Conservation (phyloP, 176 grass and related monocot species). For the Cenchrus americanus region DNA sequence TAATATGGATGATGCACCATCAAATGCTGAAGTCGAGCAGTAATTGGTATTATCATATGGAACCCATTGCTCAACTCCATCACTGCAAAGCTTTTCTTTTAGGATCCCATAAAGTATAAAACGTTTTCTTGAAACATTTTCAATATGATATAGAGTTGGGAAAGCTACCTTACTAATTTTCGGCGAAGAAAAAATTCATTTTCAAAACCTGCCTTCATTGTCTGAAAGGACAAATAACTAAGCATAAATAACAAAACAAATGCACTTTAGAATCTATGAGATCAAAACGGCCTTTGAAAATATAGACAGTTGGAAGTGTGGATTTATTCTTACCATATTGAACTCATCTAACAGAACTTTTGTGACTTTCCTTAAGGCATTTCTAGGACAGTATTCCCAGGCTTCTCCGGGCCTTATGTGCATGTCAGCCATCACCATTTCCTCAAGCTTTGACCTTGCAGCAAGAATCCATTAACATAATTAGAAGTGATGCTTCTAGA, state of each 20-base stretch:
- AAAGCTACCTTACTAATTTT: slow-evolving; percentile 76
- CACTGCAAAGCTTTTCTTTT: slow-evolving; percentile 57
- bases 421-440: slow-evolving; percentile 98
- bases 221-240: slow-evolving; percentile 55
- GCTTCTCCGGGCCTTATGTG: slow-evolving; percentile 79
- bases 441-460: slow-evolving; percentile 73
- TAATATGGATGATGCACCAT: slow-evolving; percentile 71
- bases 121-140: background rate
- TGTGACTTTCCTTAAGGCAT: slow-evolving; percentile 68
- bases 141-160: slow-evolving; percentile 4
- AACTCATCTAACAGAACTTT: slow-evolving; percentile 83
- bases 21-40: slow-evolving; percentile 87
- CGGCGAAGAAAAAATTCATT: slow-evolving; percentile 94
- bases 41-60: slow-evolving; percentile 81
- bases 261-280: background rate
- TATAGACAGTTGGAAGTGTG: background rate
- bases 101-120: slow-evolving; percentile 20
- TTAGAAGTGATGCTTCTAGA: too few species aligned
- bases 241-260: slow-evolving; percentile 28
- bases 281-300: background rate
- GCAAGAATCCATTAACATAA: background rate
- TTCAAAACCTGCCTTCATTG: slow-evolving; percentile 91
- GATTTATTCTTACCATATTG: slow-evolving; percentile 67
- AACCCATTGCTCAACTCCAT: slow-evolving; percentile 73
- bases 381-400: slow-evolving; percentile 96